Base-by-base conservation (phyloP, 2,329 filamentous ascomycete species). In the Coniella vitis region DNA sequence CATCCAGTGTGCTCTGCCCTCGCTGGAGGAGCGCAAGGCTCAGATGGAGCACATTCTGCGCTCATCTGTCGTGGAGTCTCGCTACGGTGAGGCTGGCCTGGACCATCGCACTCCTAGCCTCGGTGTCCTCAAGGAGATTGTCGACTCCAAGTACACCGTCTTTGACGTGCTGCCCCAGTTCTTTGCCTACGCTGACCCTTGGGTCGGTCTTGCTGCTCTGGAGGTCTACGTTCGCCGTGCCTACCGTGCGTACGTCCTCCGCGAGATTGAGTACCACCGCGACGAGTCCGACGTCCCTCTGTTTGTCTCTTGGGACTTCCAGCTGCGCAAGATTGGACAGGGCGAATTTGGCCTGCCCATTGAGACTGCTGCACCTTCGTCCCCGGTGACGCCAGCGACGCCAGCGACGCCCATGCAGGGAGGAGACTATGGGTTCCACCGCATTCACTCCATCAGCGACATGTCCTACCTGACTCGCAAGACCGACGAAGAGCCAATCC, bases 31-130 rank as follows among this genome's bases (percentile, higher is more conserved):
- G 76, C 85, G 93, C 58, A 87, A 87, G 21, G 80, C 86, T 7
- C 93, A 98, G 73, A 96, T 98, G 91, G 93, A 97, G 74, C 91
- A 97, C 69, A 98, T 98, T 56, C 77, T 98, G 48, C 87, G 90
- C 52, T 95, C 91, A 21, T 91, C 93, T 0, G 93, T 98, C 19
- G 82, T 96, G 7, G 90, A 98, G 68, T 95, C 90, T n/a, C 84
- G 87, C 58, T 98, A 98, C 62, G 93, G 93, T 52, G 93, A 98
- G 76, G 90, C 88, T 53, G 90, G 91, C 45, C 95, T 88, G 87
- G 91, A 96, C 56, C 93, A 98, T 71, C 80, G 93, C 57, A 87
- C 96, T 69, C 93, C 93, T 41, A 88, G 86, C 69, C 73, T 95
- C 47, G 86, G 94, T 19, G 76, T 95, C 56, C 85, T 98, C 71